Conservation (phyloP, 139 green algal genomes). For the Medakamo hakoo region DNA sequence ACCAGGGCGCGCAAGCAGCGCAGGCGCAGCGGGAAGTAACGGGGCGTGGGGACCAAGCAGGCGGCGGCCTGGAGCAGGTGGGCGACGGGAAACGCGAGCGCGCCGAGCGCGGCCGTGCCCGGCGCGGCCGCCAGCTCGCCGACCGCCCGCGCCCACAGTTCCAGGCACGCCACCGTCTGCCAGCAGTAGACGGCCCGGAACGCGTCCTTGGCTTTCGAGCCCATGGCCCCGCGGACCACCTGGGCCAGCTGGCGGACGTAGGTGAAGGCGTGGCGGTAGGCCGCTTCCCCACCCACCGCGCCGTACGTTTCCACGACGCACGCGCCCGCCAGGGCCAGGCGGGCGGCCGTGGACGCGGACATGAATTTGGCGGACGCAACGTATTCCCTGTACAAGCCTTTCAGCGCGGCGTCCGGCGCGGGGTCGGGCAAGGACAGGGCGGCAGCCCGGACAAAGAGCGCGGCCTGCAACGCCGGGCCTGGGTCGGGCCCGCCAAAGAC, state of each 20-base stretch:
- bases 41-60: constrained; percentile 68
- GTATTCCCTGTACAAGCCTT: constrained; percentile 63
- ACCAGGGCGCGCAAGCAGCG: constrained; percentile 31
- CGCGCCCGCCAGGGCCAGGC: constrained; percentile 75
- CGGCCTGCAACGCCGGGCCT: constrained; percentile 49
- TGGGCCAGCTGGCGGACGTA: constrained; percentile 71
- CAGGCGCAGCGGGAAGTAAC: constrained; percentile 81
- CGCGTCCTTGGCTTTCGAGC: constrained; percentile 62
- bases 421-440: constrained; percentile 40
- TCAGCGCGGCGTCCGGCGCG: constrained; percentile 47
- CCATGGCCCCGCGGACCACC: constrained; percentile 63
- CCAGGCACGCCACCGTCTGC: constrained; percentile 78
- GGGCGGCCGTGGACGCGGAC: constrained; percentile 36
- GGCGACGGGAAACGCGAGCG: constrained; percentile 72
- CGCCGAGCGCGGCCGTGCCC: constrained; percentile 38
- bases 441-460: constrained; percentile 71
- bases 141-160: constrained; percentile 70
- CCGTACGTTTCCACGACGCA: constrained; percentile 71
- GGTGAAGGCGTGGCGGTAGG: constrained; percentile 64
- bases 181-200: constrained; percentile 78
- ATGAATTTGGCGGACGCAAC: constrained; percentile 76
- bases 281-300: constrained; percentile 7
- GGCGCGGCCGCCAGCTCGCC: constrained; percentile 10
- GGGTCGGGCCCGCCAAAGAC: constrained; percentile 51
- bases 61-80: constrained; percentile 61